phyloP scores from a whole-genome alignment of 441 rosid genomes.

The Mallotus repandus region DNA sequence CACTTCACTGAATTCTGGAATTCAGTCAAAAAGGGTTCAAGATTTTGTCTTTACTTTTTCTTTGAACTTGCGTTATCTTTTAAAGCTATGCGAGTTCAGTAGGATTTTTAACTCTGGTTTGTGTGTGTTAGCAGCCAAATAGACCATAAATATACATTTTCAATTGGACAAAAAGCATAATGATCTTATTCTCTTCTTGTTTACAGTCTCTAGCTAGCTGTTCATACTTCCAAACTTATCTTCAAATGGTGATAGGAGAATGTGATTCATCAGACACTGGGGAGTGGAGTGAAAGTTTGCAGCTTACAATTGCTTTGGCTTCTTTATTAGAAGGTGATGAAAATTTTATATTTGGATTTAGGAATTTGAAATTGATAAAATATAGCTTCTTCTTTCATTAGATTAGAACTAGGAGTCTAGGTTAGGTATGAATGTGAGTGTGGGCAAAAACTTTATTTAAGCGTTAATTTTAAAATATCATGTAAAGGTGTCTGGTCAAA shows the following conservation, averaged over 20 bases:
- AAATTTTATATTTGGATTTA: neutral
- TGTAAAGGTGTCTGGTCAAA: neutral
- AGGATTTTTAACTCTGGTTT: neutral
- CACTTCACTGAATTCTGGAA: neutral
- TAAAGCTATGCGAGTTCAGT: neutral
- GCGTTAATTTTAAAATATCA: neutral
- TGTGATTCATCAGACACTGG: conserved; percentile 31
- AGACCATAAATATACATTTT: neutral
- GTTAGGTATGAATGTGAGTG: neutral
- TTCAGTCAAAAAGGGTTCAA: neutral
- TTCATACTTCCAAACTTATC: conserved; percentile 55
- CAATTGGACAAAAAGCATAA: neutral
- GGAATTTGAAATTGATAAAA: neutral
- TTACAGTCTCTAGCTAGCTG: conserved; percentile 83
- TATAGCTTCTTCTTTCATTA: neutral
- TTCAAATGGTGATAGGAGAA: conserved; percentile 56
- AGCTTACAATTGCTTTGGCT: conserved; percentile 64
- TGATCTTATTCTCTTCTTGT: neutral
- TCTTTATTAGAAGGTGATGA: conserved; percentile 56
- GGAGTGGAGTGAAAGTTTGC: conserved; percentile 49
- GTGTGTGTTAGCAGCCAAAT: neutral
- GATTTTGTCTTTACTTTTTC: neutral
- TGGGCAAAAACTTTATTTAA: neutral
- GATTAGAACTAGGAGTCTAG: no score
- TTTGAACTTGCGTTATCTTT: neutral